Evolutionary conservation across 306 rosid species (phyloP), one percentile per base, ranked within the genome.

Genomic region (Quercus suber): DNA sequence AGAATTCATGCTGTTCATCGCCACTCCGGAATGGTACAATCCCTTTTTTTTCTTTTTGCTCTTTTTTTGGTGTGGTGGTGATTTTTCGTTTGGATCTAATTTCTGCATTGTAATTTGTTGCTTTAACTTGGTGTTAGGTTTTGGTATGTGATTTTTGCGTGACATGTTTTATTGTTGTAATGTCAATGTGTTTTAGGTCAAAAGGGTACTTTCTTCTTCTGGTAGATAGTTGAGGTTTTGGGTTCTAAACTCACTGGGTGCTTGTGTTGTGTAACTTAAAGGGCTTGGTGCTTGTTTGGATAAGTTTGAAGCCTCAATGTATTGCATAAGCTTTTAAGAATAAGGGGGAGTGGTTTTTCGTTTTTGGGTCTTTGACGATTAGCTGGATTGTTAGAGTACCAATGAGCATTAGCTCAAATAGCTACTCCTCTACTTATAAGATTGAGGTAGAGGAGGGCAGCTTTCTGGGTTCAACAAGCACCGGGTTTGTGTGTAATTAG

Each of bases 1-100:
- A 89, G 99, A 85, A 94, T 94, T 84, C 99, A 94, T 60, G 87
- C 97, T 1, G 95, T 94, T 76, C 92, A 94, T 84, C 95, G 94
- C 72, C 97, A 94, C 83, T 91, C 95, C 23, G 98, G 99, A 73
- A 91, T 95, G 99, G 98, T 94, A 94, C 7, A 25, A 17, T 52
- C n/a, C 20, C 2, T 64, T 30, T 77, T 77, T 30, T 77, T 75
- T 21, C 67, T 17, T 18, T 69, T 59, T 72, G 49, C 3, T 71
- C 41, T 7, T 56, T 30, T 27, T 27, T 23, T 30, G 56, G 45
- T 5, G 9, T 15, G 10, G 71, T 35, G 30, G 19, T 1, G 1
- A 31, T 13, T 37, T 69, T 9, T 19, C 23, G 4, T n/a, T 70
- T 27, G 51, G 72, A 67, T 67, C 15, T 30, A 30, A 15, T 28